Evolutionary conservation across 371 early-diverging fungal species (phyloP), one percentile per base, ranked within the genome.

Genomic region (Phascolomyces articulosus): DNA sequence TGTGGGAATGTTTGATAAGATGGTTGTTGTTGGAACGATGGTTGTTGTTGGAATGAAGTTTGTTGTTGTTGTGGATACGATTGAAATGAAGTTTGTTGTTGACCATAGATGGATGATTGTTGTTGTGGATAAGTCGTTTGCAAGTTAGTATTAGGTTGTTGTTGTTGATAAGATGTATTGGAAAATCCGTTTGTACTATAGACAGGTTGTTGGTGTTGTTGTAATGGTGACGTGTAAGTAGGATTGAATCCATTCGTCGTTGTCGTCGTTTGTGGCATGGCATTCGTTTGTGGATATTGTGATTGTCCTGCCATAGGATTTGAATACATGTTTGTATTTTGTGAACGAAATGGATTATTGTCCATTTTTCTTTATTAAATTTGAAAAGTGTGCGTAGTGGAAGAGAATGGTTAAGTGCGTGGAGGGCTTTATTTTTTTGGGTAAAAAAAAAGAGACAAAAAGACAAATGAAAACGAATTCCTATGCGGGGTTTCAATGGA

Each of bases 311-410:
- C n/a, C 31, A 44, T 47, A 18, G 55, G 53, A 21, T 55, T 31
- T 21, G 44, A 28, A 28, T 51, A 56, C 24, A 26, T 59, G 59
- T 51, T 59, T 23, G 60, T 27, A 53, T 69, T 64, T 27, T 68
- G 66, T 26, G 58, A 62, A 20, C 78, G 73, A 55, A 78, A 74
- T 57, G 73, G 78, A 51, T 74, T 72, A 58, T 78, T 70, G 56
- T 76, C 71, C 77, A 76, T 76, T 40, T 40, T 51, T 34, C 34
- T 34, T 34, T 34, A 34, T 34, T 9, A 9, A 9, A 34, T 34
- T 11, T 9, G 11, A 34, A 34, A 34, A 6, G 1, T 34, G 2
- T 6, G 34, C 9, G 0, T 6, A 11, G 34, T 34, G 11, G 11
- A 34, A 34, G 11, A 34, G 11, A 34, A 34, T 6, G 9, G 2